Percentiles rank a stretch among this genome's conserved stretches.
Evolutionary conservation across 176 grass and related monocot species (phyloP).

Genomic region (Pontederia paniculata): DNA sequence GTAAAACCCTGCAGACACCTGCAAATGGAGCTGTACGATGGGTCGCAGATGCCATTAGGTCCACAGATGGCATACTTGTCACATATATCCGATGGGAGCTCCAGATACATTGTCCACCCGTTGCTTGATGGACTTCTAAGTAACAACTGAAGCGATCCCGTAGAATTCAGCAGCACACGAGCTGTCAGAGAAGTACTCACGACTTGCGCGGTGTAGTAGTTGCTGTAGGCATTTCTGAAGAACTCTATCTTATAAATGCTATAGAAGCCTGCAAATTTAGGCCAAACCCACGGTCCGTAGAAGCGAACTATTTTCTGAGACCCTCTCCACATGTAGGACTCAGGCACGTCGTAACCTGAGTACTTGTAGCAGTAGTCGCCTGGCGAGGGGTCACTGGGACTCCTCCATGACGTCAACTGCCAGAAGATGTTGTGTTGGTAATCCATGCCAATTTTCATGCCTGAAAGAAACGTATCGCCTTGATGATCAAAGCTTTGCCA

Average conservation of each 20-base stretch:
- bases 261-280: too few relatives aligned
- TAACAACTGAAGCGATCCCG: neutral
- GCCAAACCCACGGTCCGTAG: too few relatives aligned
- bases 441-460: neutral
- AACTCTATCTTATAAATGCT: too few relatives aligned
- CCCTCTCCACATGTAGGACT: too few relatives aligned
- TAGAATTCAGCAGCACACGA: too few relatives aligned
- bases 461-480: neutral
- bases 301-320: neutral
- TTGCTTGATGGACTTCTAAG: neutral
- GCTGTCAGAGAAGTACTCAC: too few relatives aligned
- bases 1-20: too few relatives aligned
- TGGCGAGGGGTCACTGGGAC: too few relatives aligned
- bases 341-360: neutral
- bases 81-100: neutral
- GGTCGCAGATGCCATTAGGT: neutral
- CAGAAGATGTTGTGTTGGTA: neutral
- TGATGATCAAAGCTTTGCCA: neutral
- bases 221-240: too few relatives aligned
- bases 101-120: neutral
- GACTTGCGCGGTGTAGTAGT: too few relatives aligned
- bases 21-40: neutral
- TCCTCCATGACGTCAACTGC: neutral
- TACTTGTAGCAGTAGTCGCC: neutral
- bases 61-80: neutral